phyloP scores from a whole-genome alignment of 169 alveolate genomes.

The Plasmodium cynomolgi region DNA sequence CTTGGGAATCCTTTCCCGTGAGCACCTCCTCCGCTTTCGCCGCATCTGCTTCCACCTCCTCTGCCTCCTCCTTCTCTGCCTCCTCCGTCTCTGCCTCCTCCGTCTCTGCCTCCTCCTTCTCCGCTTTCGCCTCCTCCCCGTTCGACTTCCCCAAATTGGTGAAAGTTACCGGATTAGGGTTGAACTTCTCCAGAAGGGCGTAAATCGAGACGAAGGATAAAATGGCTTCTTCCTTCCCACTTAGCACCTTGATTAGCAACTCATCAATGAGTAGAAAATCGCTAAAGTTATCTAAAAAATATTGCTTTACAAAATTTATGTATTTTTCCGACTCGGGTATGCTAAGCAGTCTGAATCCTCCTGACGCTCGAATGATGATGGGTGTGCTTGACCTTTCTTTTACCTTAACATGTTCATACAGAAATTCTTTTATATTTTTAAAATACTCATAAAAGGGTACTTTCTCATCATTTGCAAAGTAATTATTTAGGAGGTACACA shows the following conservation, averaged over 20 bases:
- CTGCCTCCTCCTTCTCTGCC: too few species aligned
- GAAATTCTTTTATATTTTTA: slow-evolving; percentile 56
- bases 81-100: too few species aligned
- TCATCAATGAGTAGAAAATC: slow-evolving; percentile 73
- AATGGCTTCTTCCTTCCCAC: slow-evolving; percentile 78
- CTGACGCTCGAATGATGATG: slow-evolving; percentile 71
- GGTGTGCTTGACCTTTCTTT: slow-evolving; percentile 39
- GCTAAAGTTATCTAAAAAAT: slow-evolving; percentile 26
- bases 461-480: slow-evolving; percentile 30
- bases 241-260: slow-evolving; percentile 51
- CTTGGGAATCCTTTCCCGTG: background rate
- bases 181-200: slow-evolving; percentile 46
- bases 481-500: slow-evolving; percentile 60
- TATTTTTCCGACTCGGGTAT: slow-evolving; percentile 41
- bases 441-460: slow-evolving; percentile 51
- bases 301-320: slow-evolving; percentile 43
- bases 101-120: too few species aligned
- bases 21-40: background rate
- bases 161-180: slow-evolving; percentile 55
- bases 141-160: background rate
- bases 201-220: slow-evolving; percentile 73
- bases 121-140: too few species aligned
- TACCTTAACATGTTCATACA: slow-evolving; percentile 39
- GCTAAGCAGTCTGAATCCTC: slow-evolving; percentile 73
- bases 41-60: too few species aligned